A percentile compares a stretch with the other conserved stretches of the same genome.
Evolutionary conservation across 1,284 basidiomycete genomes (phyloP).

Genomic region (Cutaneotrichosporon spelunceum): DNA sequence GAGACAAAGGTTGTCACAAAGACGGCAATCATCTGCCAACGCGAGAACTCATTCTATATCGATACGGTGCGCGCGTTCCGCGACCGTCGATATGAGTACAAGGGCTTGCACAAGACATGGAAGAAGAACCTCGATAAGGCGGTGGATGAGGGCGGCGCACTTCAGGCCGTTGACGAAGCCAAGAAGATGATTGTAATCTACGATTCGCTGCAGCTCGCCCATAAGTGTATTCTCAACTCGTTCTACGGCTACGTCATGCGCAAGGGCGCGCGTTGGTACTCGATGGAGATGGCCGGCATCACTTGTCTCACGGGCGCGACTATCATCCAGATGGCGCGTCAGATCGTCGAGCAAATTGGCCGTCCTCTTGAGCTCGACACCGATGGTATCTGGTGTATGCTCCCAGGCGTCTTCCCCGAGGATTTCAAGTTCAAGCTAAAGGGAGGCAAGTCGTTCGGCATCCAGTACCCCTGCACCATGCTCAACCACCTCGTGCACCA

Average conservation of each 20-base stretch:
- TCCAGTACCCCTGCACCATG: constrained; percentile 99
- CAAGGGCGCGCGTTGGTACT: constrained; percentile 98
- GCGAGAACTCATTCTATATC: constrained; percentile 99
- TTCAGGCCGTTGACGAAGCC: constrained; percentile 90
- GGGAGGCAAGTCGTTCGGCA: constrained; percentile 79
- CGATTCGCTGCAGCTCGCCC: constrained; percentile 98
- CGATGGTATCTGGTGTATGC: constrained; percentile 99
- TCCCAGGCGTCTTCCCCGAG: constrained; percentile 95
- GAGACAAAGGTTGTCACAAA: constrained; percentile 94
- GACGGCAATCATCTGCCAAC: constrained; percentile 94
- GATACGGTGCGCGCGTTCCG: constrained; percentile 97
- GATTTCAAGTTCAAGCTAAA: constrained; percentile 93
- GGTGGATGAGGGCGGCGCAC: constrained; percentile 62
- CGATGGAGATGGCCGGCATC: constrained; percentile 99
- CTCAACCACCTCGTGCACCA: constrained; percentile 96
- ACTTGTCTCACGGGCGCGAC: constrained; percentile 98
- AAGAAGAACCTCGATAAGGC: constrained; percentile 94
- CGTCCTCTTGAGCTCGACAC: constrained; percentile 97
- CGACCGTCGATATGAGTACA: constrained; percentile 98
- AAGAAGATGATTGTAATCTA: constrained; percentile 99
- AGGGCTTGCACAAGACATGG: constrained; percentile 98
- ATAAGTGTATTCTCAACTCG: constrained; percentile 99
- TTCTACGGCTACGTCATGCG: constrained; percentile 99
- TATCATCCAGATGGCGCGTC: constrained; percentile 99
- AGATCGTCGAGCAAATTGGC: constrained; percentile 94